Conservation (phyloP, 176 grass and related monocot genomes). For the Calamus simplicifolius region DNA sequence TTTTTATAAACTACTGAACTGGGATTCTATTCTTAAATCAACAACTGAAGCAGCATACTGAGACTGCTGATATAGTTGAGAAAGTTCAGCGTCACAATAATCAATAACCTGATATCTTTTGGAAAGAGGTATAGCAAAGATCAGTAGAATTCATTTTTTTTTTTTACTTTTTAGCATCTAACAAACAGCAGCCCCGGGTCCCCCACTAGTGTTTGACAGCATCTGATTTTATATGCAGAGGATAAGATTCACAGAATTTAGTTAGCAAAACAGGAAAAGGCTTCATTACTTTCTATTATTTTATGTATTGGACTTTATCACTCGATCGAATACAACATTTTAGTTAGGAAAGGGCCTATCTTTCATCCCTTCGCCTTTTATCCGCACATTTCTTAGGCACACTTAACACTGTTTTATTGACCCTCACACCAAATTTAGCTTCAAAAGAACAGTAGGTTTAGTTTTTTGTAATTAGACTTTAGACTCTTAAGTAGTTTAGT, state of each 20-base stretch:
- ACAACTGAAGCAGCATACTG: not conserved
- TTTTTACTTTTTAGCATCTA: not conserved
- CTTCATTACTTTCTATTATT: not conserved
- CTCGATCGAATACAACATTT: not conserved
- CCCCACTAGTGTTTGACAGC: too few relatives aligned
- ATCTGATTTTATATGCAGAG: not conserved
- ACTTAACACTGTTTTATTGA: too few relatives aligned
- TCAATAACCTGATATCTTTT: too few relatives aligned
- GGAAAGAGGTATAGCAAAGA: not conserved
- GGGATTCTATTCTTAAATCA: not conserved
- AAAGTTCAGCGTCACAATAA: too few relatives aligned
- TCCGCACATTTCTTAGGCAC: too few relatives aligned
- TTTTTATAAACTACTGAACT: conserved; percentile 1
- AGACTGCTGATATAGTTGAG: not conserved
- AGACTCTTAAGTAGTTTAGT: not conserved
- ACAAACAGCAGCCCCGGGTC: not conserved
- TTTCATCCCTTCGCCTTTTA: too few relatives aligned
- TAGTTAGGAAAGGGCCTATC: not conserved
- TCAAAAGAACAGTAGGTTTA: too few relatives aligned
- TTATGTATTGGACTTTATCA: not conserved
- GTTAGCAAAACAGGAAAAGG: not conserved
- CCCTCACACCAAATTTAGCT: too few relatives aligned
- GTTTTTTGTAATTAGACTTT: not conserved
- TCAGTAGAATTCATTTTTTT: not conserved
- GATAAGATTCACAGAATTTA: not conserved